Evolutionary conservation across 75 land plant genomes (phyloP), one percentile per base, ranked within the genome.

Genomic region (Chamaecyparis obtusa): DNA sequence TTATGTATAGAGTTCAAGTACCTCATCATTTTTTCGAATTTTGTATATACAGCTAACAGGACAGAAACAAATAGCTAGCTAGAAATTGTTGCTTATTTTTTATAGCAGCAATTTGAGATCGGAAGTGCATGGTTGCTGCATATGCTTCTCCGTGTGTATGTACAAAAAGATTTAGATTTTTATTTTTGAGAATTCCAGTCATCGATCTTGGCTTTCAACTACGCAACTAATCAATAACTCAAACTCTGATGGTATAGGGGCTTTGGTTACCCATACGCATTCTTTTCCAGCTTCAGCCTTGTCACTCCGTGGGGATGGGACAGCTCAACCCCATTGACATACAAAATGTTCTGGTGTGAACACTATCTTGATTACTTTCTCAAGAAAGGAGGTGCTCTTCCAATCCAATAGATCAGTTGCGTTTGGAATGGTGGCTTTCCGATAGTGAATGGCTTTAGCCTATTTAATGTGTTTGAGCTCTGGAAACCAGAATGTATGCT

Each of bases 281-380:
- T 78, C 81, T 78, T 78, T 78, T 78, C 80, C 81, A 78, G 81
- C 19, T 78, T 41, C 19, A 78, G 81, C 81, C 37, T 19, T 78
- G 33, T 19, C 14, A 24, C 19, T 32, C 43, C 1, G 7, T 19
- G 27, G 19, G 39, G 46, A 78, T 17, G 33, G 81, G 81, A 24
- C 33, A 39, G 24, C 44, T 78, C 81, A 39, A 39, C 3, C 81
- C 44, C 39, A 21, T 21, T 78, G 5, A 39, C 7, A 39, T 39
- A 78, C 44, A 78, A 41, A 17, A 5, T 41, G 21, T 19, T 78
- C 21, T 19, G 15, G 44, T 39, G 9, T 21, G 27, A 41, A 21
- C 44, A 17, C 81, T 41, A 78, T 37, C 43, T 39, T 78, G 24
- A 78, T 78, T 78, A 39, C 39, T 78, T 14, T 78, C 81, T 78